Evolutionary conservation across 2,329 filamentous ascomycete species (phyloP), one percentile per base, ranked within the genome.

Genomic region (Magnaporthiopsis incrustans): DNA sequence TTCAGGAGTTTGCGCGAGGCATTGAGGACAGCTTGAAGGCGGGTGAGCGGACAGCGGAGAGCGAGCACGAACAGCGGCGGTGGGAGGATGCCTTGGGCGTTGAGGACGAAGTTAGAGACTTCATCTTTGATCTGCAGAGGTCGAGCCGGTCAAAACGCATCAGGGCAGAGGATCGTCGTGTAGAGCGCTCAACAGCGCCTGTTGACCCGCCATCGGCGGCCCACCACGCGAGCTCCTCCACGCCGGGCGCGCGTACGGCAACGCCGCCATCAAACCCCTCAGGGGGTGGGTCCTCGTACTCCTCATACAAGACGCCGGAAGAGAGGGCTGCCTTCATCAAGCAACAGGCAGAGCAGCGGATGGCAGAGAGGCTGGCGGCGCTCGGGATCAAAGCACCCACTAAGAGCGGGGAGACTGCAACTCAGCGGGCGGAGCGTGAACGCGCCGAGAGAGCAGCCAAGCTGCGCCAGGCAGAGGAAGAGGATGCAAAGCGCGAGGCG

Each of bases 61-160:
- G 88, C 67, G 92, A 97, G 76, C 93, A 97, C 73, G 95, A 99
- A 79, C 88, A 86, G 71, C 87, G 95, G 67, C 86, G 95, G 67
- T 99, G 95, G 95, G 92, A 99, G 70, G 95, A 99, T 76, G 95
- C 87, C 12, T 82, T 99, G 53, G 95, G 95, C 33, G 95, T 99
- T 33, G 95, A 99, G 73, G 94, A 99, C 71, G 92, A 97, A 71
- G 90, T 98, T 67, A 91, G 92, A 71, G 95, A 99, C 72, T 98
- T 99, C 76, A 99, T 99, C 74, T 98, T 95, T 73, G 95, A 98
- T 69, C 80, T 99, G 63, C 93, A 97, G 74, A 87, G 94, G 66
- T 90, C 88, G 67, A 96, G 92, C 74, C 87, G 92, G 68, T 83
- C 91, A 67, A 82, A 91, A 63, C 88, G 88, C 65, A 78, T 96